phyloP scores from a whole-genome alignment of 306 rosid species.

The Potentilla sterilis region DNA sequence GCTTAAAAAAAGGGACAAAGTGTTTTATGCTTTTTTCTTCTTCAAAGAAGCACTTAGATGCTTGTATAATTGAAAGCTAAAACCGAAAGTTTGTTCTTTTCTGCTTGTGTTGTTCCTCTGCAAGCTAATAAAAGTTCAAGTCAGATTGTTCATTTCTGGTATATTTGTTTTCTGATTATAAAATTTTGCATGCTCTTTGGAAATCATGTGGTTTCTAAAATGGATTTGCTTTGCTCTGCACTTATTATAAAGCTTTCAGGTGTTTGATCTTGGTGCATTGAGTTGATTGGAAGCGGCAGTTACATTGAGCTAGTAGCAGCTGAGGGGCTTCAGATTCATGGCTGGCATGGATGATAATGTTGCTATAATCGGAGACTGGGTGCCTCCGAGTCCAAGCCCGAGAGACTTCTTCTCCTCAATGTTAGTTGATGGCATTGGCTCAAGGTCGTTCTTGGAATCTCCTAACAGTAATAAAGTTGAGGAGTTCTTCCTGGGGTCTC shows the following conservation, averaged over 20 bases:
- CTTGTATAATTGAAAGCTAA: not conserved
- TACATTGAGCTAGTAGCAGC: constrained; percentile 26
- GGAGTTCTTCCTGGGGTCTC: constrained; percentile 44
- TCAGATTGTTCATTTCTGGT: constrained; percentile 6
- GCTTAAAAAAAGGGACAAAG: constrained; percentile 3
- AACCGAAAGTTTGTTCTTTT: not conserved
- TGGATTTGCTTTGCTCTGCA: constrained; percentile 12
- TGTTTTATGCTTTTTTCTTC: not conserved
- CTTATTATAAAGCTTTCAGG: constrained; percentile 20
- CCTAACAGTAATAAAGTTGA: constrained; percentile 40
- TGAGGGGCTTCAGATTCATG: constrained; percentile 33
- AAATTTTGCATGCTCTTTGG: not conserved
- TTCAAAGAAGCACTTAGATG: not conserved
- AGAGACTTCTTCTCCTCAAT: constrained; percentile 63
- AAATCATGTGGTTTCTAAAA: constrained; percentile 1
- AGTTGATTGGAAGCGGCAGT: constrained; percentile 13
- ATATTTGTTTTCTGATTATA: not conserved
- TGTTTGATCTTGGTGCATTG: constrained; percentile 30
- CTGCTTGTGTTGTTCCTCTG: constrained; percentile 1
- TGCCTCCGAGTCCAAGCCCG: constrained; percentile 73
- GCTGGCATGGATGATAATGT: constrained; percentile 78
- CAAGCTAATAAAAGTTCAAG: not conserved
- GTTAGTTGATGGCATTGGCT: constrained; percentile 56
- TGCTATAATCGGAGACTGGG: constrained; percentile 68
- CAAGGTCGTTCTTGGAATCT: constrained; percentile 44